Base-by-base conservation (phyloP, 306 rosid species). In the Boehmeria nivea region DNA sequence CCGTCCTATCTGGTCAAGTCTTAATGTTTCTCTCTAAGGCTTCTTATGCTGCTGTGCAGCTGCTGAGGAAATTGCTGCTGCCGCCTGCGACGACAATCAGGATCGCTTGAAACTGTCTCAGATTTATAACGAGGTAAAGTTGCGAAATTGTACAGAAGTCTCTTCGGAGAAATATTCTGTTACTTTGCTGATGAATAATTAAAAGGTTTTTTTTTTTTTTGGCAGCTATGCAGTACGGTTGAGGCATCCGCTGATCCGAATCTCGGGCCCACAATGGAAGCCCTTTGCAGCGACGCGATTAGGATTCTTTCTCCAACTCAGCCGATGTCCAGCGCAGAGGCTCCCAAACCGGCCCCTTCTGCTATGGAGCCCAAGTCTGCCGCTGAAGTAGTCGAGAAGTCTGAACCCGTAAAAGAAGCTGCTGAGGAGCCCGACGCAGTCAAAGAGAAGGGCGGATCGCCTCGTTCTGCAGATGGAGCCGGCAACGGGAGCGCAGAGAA, bases 201-300 rank as follows among this genome's bases (percentile, higher is more conserved):
- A 21, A 31, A 27, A 15, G 25, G 11, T 20, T 53, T n/a, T 19
- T 10, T 2, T 31, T 48, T 15, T 13, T 27, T 22, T 48, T 65
- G 63, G 68, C 95, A 91, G 99, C 78, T 87, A 85, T 91, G 96
- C 78, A 83, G 69, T 63, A 59, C 64, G 42, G 75, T 83, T 64
- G 85, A 78, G 53, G 87, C 72, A 74, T 74, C 60, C 27, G 47
- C 62, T 12, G 72, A 60, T 56, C 64, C n/a, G 33, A 52, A 64
- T 33, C 28, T 40, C 34, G 65, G 25, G 48, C 57, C 19, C 28
- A 56, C 80, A n/a, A 44, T 91, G 0, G 95, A 77, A 65, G 67
- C 60, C 60, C 54, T 87, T 27, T 81, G 69, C 40, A 61, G 65
- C 67, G 85, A 77, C n/a, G 53, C 84, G 28, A 74, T 55, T 69